Evolutionary conservation across 75 land plant genomes (phyloP).

Genomic region (Sequoiadendron giganteum): DNA sequence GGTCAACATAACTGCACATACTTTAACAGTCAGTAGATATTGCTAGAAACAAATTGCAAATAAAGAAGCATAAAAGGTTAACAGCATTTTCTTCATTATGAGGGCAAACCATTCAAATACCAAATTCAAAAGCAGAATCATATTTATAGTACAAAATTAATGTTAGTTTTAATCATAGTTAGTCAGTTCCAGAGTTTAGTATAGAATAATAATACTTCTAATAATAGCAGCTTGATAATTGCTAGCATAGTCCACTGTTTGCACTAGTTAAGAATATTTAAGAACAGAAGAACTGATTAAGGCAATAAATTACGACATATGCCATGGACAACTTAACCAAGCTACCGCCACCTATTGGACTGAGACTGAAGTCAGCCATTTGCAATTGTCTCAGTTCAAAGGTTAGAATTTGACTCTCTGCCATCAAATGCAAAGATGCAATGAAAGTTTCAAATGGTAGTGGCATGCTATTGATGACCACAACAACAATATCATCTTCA

Average conservation of each 20-base stretch:
- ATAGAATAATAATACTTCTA: no score
- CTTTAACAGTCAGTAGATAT: background rate
- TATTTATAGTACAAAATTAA: background rate
- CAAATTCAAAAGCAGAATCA: background rate
- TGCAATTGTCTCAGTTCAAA: no score
- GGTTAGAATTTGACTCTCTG: no score
- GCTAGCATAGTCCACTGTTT: background rate
- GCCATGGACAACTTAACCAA: background rate
- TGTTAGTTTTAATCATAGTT: background rate
- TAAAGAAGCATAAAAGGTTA: background rate
- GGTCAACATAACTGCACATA: constrained; percentile 68
- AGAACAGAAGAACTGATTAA: background rate
- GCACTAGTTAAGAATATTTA: background rate
- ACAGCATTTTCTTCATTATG: background rate
- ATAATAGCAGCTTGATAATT: background rate
- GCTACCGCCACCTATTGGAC: background rate
- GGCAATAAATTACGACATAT: background rate
- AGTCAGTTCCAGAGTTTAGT: background rate
- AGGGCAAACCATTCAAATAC: background rate
- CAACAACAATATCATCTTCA: no score
- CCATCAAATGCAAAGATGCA: no score
- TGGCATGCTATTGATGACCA: no score
- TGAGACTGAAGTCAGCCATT: background rate
- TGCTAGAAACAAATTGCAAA: background rate
- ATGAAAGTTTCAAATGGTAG: no score